Conservation (phyloP, 306 rosid genomes). For the Erythrophleum fordii region DNA sequence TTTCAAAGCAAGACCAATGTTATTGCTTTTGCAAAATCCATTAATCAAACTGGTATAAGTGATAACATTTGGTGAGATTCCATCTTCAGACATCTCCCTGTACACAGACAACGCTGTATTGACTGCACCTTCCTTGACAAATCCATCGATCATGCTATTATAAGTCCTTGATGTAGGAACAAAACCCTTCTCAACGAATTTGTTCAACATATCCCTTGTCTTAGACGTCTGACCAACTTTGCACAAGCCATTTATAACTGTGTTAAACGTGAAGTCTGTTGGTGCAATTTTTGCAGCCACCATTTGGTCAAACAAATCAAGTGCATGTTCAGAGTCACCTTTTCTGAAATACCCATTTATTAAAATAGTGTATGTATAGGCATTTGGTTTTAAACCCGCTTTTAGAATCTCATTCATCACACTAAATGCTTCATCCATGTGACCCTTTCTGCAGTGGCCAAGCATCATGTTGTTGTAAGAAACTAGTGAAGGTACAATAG, state of each 20-base stretch:
- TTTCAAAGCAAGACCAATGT: conserved; percentile 64
- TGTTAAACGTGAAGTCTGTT: conserved; percentile 52
- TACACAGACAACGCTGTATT: conserved; percentile 56
- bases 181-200: conserved; percentile 58
- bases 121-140: conserved; percentile 62
- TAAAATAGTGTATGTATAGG: conserved; percentile 59
- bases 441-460: conserved; percentile 63
- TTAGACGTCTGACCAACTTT: conserved; percentile 66
- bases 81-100: conserved; percentile 60
- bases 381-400: conserved; percentile 68
- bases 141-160: conserved; percentile 74
- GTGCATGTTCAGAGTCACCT: conserved; percentile 55
- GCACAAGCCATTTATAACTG: conserved; percentile 73
- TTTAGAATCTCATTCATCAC: conserved; percentile 56
- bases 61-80: conserved; percentile 65
- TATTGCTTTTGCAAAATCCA: conserved; percentile 70
- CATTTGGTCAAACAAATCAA: conserved; percentile 67
- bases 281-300: conserved; percentile 57
- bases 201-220: conserved; percentile 53
- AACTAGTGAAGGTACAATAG: conserved; percentile 56
- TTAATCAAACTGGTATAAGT: conserved; percentile 70
- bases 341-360: conserved; percentile 66
- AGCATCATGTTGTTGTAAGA: conserved; percentile 70
- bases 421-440: conserved; percentile 56
- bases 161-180: conserved; percentile 60